Conservation (phyloP, 2,329 filamentous ascomycete genomes). For the Exserohilum turcica region DNA sequence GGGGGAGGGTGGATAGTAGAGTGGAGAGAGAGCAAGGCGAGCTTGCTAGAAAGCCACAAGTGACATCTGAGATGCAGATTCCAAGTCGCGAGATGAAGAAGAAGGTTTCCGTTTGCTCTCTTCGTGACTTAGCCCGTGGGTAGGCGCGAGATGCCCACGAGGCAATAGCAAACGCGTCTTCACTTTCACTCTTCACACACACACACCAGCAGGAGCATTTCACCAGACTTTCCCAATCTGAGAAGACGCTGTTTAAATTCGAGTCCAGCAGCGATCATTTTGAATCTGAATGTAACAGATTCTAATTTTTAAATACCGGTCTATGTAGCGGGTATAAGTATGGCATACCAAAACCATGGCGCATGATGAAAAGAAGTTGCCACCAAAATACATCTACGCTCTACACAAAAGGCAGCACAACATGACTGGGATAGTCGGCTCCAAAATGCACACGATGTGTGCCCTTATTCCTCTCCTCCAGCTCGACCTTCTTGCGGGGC, state of each 20-base stretch:
- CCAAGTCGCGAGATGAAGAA: too few species aligned
- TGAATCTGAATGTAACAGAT: too few species aligned
- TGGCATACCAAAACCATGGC: too few species aligned
- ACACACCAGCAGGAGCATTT: background rate
- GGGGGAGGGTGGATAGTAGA: too few species aligned
- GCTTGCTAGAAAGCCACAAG: background rate
- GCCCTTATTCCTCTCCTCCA: constrained; percentile 15
- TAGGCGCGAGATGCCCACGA: background rate
- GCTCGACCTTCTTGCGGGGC: constrained; percentile 2
- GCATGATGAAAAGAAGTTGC: too few species aligned
- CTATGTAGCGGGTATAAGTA: background rate
- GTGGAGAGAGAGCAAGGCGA: too few species aligned
- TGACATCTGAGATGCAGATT: background rate
- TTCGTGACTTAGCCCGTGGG: too few species aligned
- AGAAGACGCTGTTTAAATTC: background rate
- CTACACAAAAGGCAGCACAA: constrained; percentile 10
- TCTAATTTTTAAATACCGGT: too few species aligned
- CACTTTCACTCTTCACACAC: too few species aligned
- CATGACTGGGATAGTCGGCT: constrained; percentile 9
- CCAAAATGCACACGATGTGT: constrained; percentile 16
- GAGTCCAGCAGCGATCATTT: too few species aligned
- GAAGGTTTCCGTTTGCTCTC: too few species aligned
- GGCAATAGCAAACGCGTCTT: background rate
- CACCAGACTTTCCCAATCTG: background rate
- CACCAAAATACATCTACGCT: too few species aligned